Conservation (phyloP, 257 asterid species). For the Apocynum venetum region DNA sequence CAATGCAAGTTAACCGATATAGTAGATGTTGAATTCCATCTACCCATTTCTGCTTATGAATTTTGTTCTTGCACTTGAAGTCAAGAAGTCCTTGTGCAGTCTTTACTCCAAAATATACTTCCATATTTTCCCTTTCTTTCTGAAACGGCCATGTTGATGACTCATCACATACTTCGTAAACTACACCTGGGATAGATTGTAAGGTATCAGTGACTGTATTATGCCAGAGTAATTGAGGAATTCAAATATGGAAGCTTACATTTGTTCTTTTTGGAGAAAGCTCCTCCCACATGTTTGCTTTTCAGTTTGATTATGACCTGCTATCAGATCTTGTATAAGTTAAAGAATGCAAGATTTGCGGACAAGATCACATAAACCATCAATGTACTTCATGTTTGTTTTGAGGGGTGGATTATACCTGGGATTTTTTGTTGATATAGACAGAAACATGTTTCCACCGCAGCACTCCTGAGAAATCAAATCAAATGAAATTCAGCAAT, state of each 20-base stretch:
- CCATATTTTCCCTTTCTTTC: constrained; percentile 57
- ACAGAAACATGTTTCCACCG: constrained; percentile 65
- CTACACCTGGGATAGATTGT: constrained; percentile 38
- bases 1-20: constrained; percentile 32
- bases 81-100: constrained; percentile 69
- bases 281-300: constrained; percentile 77
- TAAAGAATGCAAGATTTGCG: constrained; percentile 1
- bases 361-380: neutral
- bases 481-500: constrained; percentile 3
- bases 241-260: constrained; percentile 38
- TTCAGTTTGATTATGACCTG: constrained; percentile 73
- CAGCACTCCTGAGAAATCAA: constrained; percentile 45
- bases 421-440: constrained; percentile 56
- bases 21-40: constrained; percentile 54
- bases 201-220: no score
- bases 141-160: constrained; percentile 56
- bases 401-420: constrained; percentile 32
- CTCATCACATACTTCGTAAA: constrained; percentile 65
- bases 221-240: neutral
- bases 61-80: constrained; percentile 76
- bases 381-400: neutral
- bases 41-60: constrained; percentile 70
- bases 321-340: constrained; percentile 9
- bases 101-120: constrained; percentile 64
- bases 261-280: constrained; percentile 71